phyloP scores from a whole-genome alignment of 108 stramenopile species.

The Conticribra guillardii region DNA sequence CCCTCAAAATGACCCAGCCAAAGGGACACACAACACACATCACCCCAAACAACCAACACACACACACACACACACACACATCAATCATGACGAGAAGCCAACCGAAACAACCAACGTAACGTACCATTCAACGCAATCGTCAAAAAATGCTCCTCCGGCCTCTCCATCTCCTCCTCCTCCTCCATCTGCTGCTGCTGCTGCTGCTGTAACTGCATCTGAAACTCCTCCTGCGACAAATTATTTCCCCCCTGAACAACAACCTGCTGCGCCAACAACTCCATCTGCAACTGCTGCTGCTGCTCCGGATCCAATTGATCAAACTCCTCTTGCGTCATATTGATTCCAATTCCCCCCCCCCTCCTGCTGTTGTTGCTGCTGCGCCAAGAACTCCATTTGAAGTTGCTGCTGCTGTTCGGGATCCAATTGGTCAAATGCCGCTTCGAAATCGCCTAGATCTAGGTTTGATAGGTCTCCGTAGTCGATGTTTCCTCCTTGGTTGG shows the following conservation, averaged over 20 bases:
- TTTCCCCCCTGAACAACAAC: background rate
- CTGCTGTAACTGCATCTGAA: constrained; percentile 7
- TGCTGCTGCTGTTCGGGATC: constrained; percentile 26
- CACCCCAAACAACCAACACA: too few species aligned
- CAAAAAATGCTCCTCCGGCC: constrained; percentile 78
- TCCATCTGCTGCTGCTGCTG: background rate
- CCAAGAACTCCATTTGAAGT: constrained; percentile 17
- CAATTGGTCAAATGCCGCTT: constrained; percentile 25
- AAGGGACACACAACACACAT: too few species aligned
- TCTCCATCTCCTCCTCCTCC: constrained; percentile 1
- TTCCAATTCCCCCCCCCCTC: too few species aligned
- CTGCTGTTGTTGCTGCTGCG: constrained; percentile 8
- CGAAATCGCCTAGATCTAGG: constrained; percentile 18
- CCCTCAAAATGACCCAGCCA: too few species aligned
- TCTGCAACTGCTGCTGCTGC: constrained; percentile 10
- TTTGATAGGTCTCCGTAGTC: background rate
- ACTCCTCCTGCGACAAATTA: background rate
- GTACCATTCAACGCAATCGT: constrained; percentile 90
- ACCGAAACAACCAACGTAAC: constrained; percentile 14
- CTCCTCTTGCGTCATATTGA: too few species aligned
- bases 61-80: too few species aligned
- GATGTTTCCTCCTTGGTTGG: background rate
- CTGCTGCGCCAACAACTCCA: background rate
- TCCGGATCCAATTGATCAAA: constrained; percentile 31
- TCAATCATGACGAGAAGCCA: too few species aligned